Evolutionary conservation across 2,329 filamentous ascomycete species (phyloP), one percentile per base, ranked within the genome.

Genomic region (Dendrostoma leiphaemia): DNA sequence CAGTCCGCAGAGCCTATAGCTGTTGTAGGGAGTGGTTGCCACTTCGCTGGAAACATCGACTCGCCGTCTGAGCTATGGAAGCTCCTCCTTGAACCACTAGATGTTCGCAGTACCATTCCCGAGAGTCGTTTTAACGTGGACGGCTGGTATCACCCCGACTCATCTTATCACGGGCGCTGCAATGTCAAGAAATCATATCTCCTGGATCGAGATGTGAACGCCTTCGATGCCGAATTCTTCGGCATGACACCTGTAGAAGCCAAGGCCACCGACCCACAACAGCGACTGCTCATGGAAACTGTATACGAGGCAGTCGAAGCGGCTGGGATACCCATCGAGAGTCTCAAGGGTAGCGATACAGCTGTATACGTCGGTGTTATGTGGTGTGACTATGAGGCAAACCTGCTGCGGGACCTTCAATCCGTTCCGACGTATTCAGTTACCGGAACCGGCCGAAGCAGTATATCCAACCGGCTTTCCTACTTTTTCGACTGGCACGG

Each of bases 401-500:
- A 17, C 15, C 6, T 48, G 9, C 38, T 45, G 2, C 29, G 31
- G 4, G 59, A 64, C 13, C 28, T 23, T 44, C 15, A 44, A n/a
- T n/a, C n/a, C 3, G n/a, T 57, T 59, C 51, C n/a, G n/a, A n/a
- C n/a, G n/a, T n/a, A n/a, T n/a, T n/a, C n/a, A n/a, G n/a, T n/a
- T n/a, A n/a, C n/a, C n/a, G n/a, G n/a, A n/a, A n/a, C n/a, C 2
- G 61, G 60, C 3, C 57, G 62, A 9, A 60, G 59, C 15, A 67
- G 71, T 24, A 38, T 69, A 3, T 65, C 69, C 0, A 75, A 73
- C 54, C 63, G 72, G 7, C 56, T 75, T 2, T 74, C 70, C 0
- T 73, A 74, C 53, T 69, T 67, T 46, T 74, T 71, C 34, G 66
- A 76, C 56, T 64, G 74, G 46, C 59, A 59, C 12, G 73, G 74